phyloP scores from a whole-genome alignment of 1,284 basidiomycete species.

The Ganoderma sinense region DNA sequence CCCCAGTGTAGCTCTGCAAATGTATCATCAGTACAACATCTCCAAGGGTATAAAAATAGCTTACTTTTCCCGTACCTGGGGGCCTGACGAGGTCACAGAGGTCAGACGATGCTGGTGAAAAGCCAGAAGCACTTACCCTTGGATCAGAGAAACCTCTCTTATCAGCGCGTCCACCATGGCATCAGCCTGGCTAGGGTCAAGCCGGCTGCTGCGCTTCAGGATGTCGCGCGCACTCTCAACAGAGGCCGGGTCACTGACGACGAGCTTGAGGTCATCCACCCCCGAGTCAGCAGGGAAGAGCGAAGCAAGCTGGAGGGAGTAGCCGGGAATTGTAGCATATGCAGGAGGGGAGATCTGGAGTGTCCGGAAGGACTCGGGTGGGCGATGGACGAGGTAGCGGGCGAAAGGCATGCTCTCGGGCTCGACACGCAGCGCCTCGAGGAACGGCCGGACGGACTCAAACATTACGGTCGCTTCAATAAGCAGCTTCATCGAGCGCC shows the following conservation, averaged over 20 bases:
- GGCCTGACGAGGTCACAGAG: constrained; percentile 49
- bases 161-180: constrained; percentile 68
- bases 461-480: constrained; percentile 42
- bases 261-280: constrained; percentile 29
- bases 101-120: background rate
- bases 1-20: constrained; percentile 67
- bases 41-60: background rate
- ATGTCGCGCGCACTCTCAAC: constrained; percentile 48
- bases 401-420: constrained; percentile 39
- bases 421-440: constrained; percentile 40
- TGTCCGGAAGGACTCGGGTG: constrained; percentile 19
- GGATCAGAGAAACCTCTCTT: constrained; percentile 68
- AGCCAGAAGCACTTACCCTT: constrained; percentile 62
- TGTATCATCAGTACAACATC: background rate
- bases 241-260: constrained; percentile 28
- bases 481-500: constrained; percentile 32
- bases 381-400: constrained; percentile 45
- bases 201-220: constrained; percentile 53
- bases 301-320: constrained; percentile 38
- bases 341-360: constrained; percentile 32
- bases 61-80: constrained; percentile 79
- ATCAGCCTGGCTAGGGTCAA: constrained; percentile 74
- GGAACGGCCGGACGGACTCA: constrained; percentile 41
- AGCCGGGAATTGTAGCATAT: constrained; percentile 36
- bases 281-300: constrained; percentile 41